Evolutionary conservation across 805 yeast genomes (phyloP).

Genomic region (Saccharomycopsis guyanensis): DNA sequence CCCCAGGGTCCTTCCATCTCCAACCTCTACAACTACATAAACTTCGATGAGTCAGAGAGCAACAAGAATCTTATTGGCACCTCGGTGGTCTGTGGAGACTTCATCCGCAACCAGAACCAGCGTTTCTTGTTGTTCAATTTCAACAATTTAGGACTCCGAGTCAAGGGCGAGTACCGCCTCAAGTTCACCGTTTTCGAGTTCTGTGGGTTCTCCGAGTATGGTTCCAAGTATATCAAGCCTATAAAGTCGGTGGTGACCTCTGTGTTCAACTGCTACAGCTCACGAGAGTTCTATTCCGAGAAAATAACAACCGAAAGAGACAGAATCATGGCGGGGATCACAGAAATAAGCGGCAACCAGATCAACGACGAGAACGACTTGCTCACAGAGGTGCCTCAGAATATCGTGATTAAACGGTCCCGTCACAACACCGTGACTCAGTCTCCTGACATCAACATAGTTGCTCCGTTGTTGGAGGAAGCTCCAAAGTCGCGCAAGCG

Average conservation of each 20-base stretch:
- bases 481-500: slow-evolving; percentile 3
- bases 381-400: slow-evolving; percentile 3
- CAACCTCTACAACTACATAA: neutral
- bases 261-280: slow-evolving; percentile 7
- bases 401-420: slow-evolving; percentile 5
- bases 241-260: slow-evolving; percentile 1
- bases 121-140: slow-evolving; percentile 14
- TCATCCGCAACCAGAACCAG: slow-evolving; percentile 1
- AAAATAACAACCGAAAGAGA: neutral
- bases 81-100: slow-evolving; percentile 13
- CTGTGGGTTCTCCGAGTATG: slow-evolving; percentile 1
- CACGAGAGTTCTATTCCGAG: slow-evolving; percentile 10
- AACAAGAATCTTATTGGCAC: slow-evolving; percentile 11
- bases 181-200: slow-evolving; percentile 12
- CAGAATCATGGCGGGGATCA: neutral
- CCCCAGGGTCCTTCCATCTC: too few relatives aligned
- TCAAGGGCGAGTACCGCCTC: slow-evolving; percentile 15
- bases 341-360: slow-evolving; percentile 4
- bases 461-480: neutral
- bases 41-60: neutral
- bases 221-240: neutral
- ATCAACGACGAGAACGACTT: neutral
- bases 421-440: slow-evolving; percentile 7
- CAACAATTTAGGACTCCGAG: slow-evolving; percentile 10
- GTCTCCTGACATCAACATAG: neutral